Evolutionary conservation across 441 rosid species (phyloP), one percentile per base, ranked within the genome.

Genomic region (Mallotus japonicus): DNA sequence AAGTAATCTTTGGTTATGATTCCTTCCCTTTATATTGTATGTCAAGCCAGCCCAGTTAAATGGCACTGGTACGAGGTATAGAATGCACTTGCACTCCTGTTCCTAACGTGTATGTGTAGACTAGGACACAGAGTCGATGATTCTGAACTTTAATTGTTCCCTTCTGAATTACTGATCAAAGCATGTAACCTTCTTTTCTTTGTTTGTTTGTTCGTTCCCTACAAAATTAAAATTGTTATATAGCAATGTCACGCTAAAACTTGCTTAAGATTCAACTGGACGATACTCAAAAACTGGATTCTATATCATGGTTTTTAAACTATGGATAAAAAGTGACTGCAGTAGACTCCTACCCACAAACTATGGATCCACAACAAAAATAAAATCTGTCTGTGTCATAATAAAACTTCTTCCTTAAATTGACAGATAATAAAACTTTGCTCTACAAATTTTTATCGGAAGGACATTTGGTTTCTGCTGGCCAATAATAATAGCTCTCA

Each of bases 1-100:
- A 90, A 90, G 92, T 85, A 82, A 88, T 87, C 87, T 81, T 79
- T 71, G 61, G 6, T 24, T 73, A 69, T 76, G 72, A 49, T 63
- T 24, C 51, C 62, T 54, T 61, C 49, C 40, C 44, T 57, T 46
- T 2, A 67, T 55, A 42, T 44, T 61, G 12, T 69, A 14, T 57
- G 65, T 57, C n/a, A 61, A 61, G 12, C 7, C 12, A 22, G 42
- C 24, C 34, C 20, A 34, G 46, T 63, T 40, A 10, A 24, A 3
- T 7, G 7, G 53, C 10, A 16, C 17, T 60, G 62, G 40, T 62
- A 13, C 5, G 32, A 28, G 49, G n/a, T 15, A 22, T 17, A 40
- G 69, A 17, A 53, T 15, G 34, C 15, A 46, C 34, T 24, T 8
- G 62, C 62, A 12, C 63, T 8, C 14, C 16, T 44, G 8, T 4